Percentiles rank a stretch among this genome's conserved stretches.
phyloP scores from a whole-genome alignment of 2,329 filamentous ascomycete species.

The Hypoxylon sp. region DNA sequence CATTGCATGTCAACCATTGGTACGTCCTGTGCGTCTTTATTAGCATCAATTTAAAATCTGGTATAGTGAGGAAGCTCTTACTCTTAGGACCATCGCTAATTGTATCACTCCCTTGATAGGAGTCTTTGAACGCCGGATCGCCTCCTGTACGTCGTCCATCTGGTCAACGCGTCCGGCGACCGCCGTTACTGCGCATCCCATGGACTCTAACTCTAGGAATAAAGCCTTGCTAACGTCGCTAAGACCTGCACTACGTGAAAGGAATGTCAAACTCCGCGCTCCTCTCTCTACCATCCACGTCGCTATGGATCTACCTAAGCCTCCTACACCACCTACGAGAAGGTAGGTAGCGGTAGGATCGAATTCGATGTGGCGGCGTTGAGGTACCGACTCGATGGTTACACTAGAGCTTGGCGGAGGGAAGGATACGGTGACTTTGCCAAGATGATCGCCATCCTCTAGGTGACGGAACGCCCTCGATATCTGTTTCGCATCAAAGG shows the following conservation, averaged over 20 bases:
- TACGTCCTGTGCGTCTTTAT: slow-evolving; percentile 29
- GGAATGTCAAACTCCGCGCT: slow-evolving; percentile 57
- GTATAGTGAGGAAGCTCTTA: neutral
- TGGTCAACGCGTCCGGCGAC: slow-evolving; percentile 42
- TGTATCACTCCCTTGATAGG: slow-evolving; percentile 49
- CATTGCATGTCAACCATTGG: slow-evolving; percentile 50
- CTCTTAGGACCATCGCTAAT: slow-evolving; percentile 48
- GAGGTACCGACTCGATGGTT: slow-evolving; percentile 22
- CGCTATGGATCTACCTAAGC: slow-evolving; percentile 50
- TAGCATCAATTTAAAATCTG: slow-evolving; percentile 13
- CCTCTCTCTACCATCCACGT: slow-evolving; percentile 56
- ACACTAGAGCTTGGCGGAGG: slow-evolving; percentile 27
- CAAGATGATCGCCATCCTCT: slow-evolving; percentile 59
- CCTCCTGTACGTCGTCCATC: slow-evolving; percentile 34
- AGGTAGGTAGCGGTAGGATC: slow-evolving; percentile 49
- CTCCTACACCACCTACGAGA: slow-evolving; percentile 54
- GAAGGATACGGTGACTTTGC: slow-evolving; percentile 58
- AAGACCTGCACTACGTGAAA: slow-evolving; percentile 55
- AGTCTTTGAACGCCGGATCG: slow-evolving; percentile 31
- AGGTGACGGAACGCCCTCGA: slow-evolving; percentile 57
- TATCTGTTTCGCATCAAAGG: slow-evolving; percentile 49
- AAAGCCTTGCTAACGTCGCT: slow-evolving; percentile 35
- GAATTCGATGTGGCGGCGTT: slow-evolving; percentile 34
- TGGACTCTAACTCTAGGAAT: slow-evolving; percentile 44
- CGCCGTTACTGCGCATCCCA: slow-evolving; percentile 43